Evolutionary conservation across 2,329 filamentous ascomycete species (phyloP), one percentile per base, ranked within the genome.

Genomic region (Cladophialophora immunda): DNA sequence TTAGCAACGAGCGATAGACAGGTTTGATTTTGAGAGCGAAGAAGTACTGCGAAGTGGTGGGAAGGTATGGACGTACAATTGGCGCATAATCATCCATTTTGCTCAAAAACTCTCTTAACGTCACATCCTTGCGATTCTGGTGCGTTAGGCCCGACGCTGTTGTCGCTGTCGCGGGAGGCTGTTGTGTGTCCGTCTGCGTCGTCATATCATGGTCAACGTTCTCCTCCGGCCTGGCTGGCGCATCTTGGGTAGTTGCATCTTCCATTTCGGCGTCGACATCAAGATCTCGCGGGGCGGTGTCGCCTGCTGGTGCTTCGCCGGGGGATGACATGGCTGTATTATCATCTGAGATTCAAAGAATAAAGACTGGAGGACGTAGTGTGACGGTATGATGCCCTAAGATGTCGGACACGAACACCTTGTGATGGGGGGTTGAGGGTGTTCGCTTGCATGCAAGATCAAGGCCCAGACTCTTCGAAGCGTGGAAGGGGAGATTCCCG

Each of bases 11-110:
- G 47, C n/a, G 3, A 22, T 3, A 29, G 29, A 30, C 9, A 6
- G 13, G 19, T 6, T 30, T 29, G 13, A 17, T n/a, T 56, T 34
- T 7, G n/a, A 27, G 6, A 53, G 11, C 50, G 50, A 15, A 58
- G 11, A 56, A 3, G 32, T 2, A 22, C 27, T 22, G 27, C 29
- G 54, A 1, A 41, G 11, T 5, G 32, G 32, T 6, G 32, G 4
- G 9, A 11, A 34, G 2, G 32, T 34, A 6, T 34, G 27, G 55
- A 82, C 91, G 71, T 86, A 97, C 94, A 75, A 99, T 97, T 11
- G 95, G 95, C 68, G 95, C 93, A 80, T 95, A 98, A 75, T 99
- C 95, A 77, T 99, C 95, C 90, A 99, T 98, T 84, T 97, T 97
- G 71, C 87, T 87, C 19, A 99, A 80, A 76, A 99, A 97, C 80